A percentile compares a stretch with the other conserved stretches of the same genome.
phyloP scores from a whole-genome alignment of 257 asterid genomes.

The Jasminum sambac region DNA sequence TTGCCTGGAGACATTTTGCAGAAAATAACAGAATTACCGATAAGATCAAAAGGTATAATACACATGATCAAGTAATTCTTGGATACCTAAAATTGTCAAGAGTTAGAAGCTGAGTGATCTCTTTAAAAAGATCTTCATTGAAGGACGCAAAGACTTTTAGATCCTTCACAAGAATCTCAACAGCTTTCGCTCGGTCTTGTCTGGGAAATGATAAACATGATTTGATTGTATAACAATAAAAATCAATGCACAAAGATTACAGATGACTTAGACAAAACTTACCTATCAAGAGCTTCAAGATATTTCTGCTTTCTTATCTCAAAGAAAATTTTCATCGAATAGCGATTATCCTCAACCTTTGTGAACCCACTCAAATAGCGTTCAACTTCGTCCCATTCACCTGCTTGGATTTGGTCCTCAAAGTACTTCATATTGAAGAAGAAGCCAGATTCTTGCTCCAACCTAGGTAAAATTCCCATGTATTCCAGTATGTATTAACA shows the following conservation, averaged over 20 bases:
- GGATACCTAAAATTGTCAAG: slow-evolving; percentile 80
- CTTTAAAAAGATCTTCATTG: slow-evolving; percentile 93
- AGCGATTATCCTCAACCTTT: slow-evolving; percentile 92
- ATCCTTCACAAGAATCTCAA: slow-evolving; percentile 90
- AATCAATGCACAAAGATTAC: slow-evolving; percentile 19
- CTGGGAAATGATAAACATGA: slow-evolving; percentile 39
- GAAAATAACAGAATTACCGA: slow-evolving; percentile 8
- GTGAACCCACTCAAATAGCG: slow-evolving; percentile 84
- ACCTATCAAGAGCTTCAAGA: slow-evolving; percentile 97
- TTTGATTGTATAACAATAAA: slow-evolving; percentile 12
- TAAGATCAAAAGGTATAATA: slow-evolving; percentile 12
- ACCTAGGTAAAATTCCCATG: slow-evolving; percentile 42
- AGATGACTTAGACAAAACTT: slow-evolving; percentile 24
- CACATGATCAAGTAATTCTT: slow-evolving; percentile 18
- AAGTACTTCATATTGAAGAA: slow-evolving; percentile 94
- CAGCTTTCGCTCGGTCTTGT: slow-evolving; percentile 87
- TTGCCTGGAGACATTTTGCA: slow-evolving; percentile 56
- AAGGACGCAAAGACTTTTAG: slow-evolving; percentile 90
- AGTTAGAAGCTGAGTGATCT: slow-evolving; percentile 53
- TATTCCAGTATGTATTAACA: slow-evolving; percentile 23
- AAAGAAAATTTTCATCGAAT: slow-evolving; percentile 93
- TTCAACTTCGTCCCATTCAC: slow-evolving; percentile 98
- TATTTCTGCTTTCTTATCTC: slow-evolving; percentile 95
- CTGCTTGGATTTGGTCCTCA: slow-evolving; percentile 95
- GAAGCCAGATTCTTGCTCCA: slow-evolving; percentile 96